Evolutionary conservation across 2,329 filamentous ascomycete species (phyloP), one percentile per base, ranked within the genome.

Genomic region (Aspergillus terreus): DNA sequence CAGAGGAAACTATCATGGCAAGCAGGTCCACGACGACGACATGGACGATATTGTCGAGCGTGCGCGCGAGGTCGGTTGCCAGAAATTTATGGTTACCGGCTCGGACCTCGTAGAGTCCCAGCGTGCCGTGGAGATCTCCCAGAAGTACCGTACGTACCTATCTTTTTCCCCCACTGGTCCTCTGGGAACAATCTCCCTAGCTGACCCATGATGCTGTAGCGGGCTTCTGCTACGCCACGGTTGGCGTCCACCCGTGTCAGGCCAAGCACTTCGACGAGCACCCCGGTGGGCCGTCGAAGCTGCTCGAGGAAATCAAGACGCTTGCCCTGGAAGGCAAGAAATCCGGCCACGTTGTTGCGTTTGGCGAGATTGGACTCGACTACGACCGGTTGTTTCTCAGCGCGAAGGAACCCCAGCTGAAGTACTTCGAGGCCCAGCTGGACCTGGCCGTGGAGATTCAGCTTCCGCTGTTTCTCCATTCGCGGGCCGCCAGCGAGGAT

Each of bases 301-400:
- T 77, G 61, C 58, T 78, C 6, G 78, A 84, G 52, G 78, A 82
- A 27, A 79, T 97, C n/a, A 78, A 79, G 42, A 65, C 74, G 6
- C 76, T 96, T 2, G 82, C 92, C 4, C 65, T 80, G 2, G 73
- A 82, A 33, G 81, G 83, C 1, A 83, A 82, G 60, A 68, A 71
- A 45, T 68, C 70, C 10, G 80, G 82, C 0, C 79, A 88, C 38
- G 85, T 90, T 1, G 81, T 82, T 6, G 92, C 94, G 6, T 91
- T 96, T 68, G 94, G 94, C 45, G 94, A 99, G 72, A 90, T 99
- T 56, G 94, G 94, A 2, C 85, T 99, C 4, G 94, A 99, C 73
- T 99, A 97, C 67, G 94, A 99, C 73, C 84, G 94, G 2, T 76
- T 99, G 33, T 88, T 90, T 63, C 86, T 92, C 63, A 91, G 88